Evolutionary conservation across 441 rosid genomes (phyloP), one percentile per base, ranked within the genome.

Genomic region (Corymbia calophylla): DNA sequence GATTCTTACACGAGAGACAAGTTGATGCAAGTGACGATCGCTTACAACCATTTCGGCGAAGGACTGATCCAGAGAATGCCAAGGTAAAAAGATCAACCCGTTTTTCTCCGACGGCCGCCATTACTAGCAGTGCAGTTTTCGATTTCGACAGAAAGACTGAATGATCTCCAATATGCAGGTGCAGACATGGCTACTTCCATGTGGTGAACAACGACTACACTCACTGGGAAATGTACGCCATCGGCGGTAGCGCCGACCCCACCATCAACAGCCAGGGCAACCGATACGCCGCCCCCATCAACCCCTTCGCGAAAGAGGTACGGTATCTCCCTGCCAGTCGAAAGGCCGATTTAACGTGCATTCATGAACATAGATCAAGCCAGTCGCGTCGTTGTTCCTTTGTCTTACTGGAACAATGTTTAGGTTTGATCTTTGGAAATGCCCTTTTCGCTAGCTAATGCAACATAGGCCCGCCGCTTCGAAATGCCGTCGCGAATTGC

Each of bases 51-150:
- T 91, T 97, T 97, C 82, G 99, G 99, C n/a, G 95, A 94, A 87
- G 99, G 99, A 70, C 98, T 97, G 82, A 95, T 97, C 90, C 99
- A 97, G 95, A 97, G 99, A 89, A 97, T 97, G 99, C 99, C 99
- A 31, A 95, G 99, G 99, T 97, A 93, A 86, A 55, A 55, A 55
- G 29, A 56, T 87, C 81, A 7, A n/a, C 68, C 66, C 53, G 68
- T 62, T 90, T 23, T 87, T 88, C 91, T 62, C 54, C 3, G n/a
- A 3, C 9, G 7, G 54, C 80, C 35, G 81, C 86, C 47, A 23
- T 73, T 48, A 87, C 55, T 87, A 35, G 80, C 60, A 15, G 58
- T 51, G 70, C 39, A 4, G 44, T 81, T 64, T 64, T 27, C 14
- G 31, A 27, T 49, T 84, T 60, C 6, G 39, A 39, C 29, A 1